phyloP scores from a whole-genome alignment of 495 filamentous ascomycete genomes.

The Xylaria bambusicola region DNA sequence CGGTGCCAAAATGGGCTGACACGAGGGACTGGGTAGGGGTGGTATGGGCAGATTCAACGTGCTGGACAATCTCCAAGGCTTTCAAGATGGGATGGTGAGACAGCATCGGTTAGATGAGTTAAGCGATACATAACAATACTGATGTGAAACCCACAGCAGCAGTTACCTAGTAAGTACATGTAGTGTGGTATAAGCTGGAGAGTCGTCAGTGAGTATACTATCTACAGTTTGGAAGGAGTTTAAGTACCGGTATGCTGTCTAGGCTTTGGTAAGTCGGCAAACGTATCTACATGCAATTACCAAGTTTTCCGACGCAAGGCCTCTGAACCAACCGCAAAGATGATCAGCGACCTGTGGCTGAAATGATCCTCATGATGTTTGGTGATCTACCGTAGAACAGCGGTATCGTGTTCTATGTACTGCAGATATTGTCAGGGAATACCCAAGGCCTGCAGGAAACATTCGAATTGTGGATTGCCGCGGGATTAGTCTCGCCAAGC shows the following conservation, averaged over 20 bases:
- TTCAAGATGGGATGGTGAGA: constrained; percentile 5
- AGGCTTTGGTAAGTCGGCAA: too few species aligned
- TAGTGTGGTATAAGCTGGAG: too few species aligned
- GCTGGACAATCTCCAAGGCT: not conserved
- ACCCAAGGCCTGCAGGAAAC: not conserved
- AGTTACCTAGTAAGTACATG: too few species aligned
- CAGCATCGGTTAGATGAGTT: not conserved
- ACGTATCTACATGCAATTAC: too few species aligned
- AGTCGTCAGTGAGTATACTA: not conserved
- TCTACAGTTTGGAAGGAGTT: too few species aligned
- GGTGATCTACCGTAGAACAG: not conserved
- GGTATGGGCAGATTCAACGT: constrained; percentile 8
- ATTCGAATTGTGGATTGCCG: not conserved
- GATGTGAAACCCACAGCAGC: too few species aligned
- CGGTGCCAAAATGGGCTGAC: not conserved
- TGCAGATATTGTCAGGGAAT: not conserved
- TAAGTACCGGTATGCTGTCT: too few species aligned
- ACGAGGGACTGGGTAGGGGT: not conserved
- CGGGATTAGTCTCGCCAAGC: constrained; percentile 1
- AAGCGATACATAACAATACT: not conserved
- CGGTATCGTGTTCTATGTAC: too few species aligned
- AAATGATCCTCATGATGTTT: constrained; percentile 14
- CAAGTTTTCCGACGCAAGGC: too few species aligned
- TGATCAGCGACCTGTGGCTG: not conserved
- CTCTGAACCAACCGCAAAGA: too few species aligned